Evolutionary conservation across 1,284 basidiomycete genomes (phyloP).

Genomic region (Heliocybe sulcata): DNA sequence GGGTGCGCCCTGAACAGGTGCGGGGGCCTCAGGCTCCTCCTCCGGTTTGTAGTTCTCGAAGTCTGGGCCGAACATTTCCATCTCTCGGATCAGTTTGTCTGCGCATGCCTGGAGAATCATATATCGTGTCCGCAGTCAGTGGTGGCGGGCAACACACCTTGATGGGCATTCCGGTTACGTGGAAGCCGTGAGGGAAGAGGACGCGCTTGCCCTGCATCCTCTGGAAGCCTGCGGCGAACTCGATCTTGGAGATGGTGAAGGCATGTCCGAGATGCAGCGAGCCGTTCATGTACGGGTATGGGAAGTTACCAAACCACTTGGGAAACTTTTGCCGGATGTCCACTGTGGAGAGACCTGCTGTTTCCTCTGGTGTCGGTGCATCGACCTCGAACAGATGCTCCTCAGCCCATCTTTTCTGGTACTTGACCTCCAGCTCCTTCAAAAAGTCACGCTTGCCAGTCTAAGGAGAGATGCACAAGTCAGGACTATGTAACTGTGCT

Average conservation of each 20-base stretch:
- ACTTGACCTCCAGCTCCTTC: constrained; percentile 76
- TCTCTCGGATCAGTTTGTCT: constrained; percentile 97
- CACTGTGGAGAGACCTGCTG: constrained; percentile 53
- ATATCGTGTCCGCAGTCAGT: neutral
- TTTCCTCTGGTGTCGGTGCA: constrained; percentile 67
- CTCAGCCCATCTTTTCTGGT: constrained; percentile 75
- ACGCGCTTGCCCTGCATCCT: constrained; percentile 93
- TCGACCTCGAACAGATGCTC: constrained; percentile 78
- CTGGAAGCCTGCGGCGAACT: constrained; percentile 95
- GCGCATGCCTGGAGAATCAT: constrained; percentile 66
- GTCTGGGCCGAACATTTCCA: constrained; percentile 91
- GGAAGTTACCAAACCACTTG: constrained; percentile 97
- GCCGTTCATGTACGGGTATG: constrained; percentile 98
- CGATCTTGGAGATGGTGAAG: constrained; percentile 98
- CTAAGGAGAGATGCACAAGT: constrained; percentile 29
- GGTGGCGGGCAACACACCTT: constrained; percentile 50
- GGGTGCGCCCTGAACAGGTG: constrained; percentile 23
- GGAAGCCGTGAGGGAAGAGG: constrained; percentile 94
- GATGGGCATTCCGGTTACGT: constrained; percentile 98
- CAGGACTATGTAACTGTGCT: neutral
- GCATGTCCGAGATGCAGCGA: constrained; percentile 96
- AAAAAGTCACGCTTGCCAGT: constrained; percentile 92
- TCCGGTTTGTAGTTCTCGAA: constrained; percentile 66
- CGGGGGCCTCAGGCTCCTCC: constrained; percentile 33
- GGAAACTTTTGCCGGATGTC: constrained; percentile 72